Percentiles rank a stretch among this genome's conserved stretches.
Evolutionary conservation across 108 stramenopile genomes (phyloP).

Genomic region (Parietichytrium sp.): DNA sequence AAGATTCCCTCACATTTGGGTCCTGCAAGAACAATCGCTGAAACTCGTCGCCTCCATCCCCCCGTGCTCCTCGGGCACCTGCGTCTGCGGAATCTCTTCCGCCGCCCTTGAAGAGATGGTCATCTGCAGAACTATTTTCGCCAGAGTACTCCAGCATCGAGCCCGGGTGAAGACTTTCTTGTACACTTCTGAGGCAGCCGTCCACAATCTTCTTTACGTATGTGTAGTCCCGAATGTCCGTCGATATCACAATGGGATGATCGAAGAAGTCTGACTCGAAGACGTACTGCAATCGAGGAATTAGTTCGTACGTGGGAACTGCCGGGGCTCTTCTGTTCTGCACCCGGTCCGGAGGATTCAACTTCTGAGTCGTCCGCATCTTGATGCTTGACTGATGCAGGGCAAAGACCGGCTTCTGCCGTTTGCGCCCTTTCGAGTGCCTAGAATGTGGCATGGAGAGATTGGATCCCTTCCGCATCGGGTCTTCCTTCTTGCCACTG

Average conservation of each 20-base stretch:
- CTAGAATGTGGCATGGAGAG: no score
- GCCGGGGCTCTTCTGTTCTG: no score
- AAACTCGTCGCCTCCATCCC: no score
- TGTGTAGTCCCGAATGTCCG: constrained; percentile 31
- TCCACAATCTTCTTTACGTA: constrained; percentile 1
- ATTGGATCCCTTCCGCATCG: no score
- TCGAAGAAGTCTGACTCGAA: background rate
- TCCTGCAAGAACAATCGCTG: background rate
- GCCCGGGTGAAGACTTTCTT: no score
- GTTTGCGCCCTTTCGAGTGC: background rate
- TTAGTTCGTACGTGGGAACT: background rate
- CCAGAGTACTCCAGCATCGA: no score
- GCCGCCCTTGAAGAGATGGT: no score
- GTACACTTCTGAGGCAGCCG: no score
- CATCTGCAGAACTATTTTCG: no score
- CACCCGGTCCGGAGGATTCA: constrained; percentile 13
- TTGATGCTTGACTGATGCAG: background rate
- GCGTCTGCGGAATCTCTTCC: background rate
- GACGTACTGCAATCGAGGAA: constrained; percentile 2
- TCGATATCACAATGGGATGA: background rate
- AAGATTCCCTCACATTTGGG: constrained; percentile 3
- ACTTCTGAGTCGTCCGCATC: constrained; percentile 4
- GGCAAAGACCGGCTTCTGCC: background rate
- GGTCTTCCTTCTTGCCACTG: no score
- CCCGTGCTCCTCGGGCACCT: background rate